Evolutionary conservation across 495 filamentous ascomycete genomes (phyloP).

Genomic region (Hypoxylon intermedium): DNA sequence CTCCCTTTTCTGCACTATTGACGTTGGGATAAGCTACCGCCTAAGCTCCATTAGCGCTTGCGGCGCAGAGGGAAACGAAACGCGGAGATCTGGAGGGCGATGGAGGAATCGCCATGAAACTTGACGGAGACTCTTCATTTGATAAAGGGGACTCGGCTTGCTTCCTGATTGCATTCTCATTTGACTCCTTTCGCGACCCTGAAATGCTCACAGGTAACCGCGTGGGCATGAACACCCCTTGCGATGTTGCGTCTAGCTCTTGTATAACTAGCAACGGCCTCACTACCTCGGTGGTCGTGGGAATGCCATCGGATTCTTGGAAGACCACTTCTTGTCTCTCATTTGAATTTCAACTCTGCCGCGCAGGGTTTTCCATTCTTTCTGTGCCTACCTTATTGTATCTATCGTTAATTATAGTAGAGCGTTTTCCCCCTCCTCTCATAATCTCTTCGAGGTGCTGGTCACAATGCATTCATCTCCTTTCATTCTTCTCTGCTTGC

Average conservation of each 20-base stretch:
- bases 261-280: constrained; percentile 6
- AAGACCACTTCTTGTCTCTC: background rate
- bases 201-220: constrained; percentile 3
- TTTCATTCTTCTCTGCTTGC: constrained; percentile 9
- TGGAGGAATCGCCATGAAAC: constrained; percentile 35
- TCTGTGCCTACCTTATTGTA: background rate
- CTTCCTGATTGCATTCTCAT: constrained; percentile 3
- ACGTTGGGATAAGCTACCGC: constrained; percentile 5
- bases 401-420: constrained; percentile 2
- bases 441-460: too few relatives aligned
- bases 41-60: constrained; percentile 1
- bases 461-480: constrained; percentile 17
- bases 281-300: constrained; percentile 1
- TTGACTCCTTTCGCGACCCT: background rate
- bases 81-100: constrained; percentile 22
- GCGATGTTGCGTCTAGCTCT: constrained; percentile 2
- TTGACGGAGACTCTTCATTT: constrained; percentile 35
- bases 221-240: background rate
- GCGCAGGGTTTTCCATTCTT: constrained; percentile 25
- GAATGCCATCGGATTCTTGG: constrained; percentile 11
- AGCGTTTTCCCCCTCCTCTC: background rate
- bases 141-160: constrained; percentile 9
- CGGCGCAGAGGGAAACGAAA: constrained; percentile 18
- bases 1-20: background rate
- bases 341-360: constrained; percentile 24